Evolutionary conservation across 371 early-diverging fungal species (phyloP).

Genomic region (Actinomucor elegans): DNA sequence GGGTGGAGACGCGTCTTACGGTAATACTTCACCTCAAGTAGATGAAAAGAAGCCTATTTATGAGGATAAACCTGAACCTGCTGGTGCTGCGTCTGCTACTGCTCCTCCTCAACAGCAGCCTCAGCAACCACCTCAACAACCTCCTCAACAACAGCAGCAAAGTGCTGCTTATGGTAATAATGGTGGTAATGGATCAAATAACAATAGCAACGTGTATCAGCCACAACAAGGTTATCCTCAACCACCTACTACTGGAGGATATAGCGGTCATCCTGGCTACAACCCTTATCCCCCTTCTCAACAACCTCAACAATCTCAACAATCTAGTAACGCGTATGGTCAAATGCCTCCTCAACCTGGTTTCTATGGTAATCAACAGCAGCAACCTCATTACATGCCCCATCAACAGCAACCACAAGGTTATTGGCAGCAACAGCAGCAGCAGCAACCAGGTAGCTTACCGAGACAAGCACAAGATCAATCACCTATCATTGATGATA

Average conservation of each 20-base stretch:
- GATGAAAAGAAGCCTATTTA: constrained; percentile 16
- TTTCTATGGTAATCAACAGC: constrained; percentile 39
- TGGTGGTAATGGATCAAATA: constrained; percentile 12
- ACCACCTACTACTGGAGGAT: constrained; percentile 7
- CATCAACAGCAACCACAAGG: constrained; percentile 23
- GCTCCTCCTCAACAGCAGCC: constrained; percentile 3
- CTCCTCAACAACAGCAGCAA: constrained; percentile 6
- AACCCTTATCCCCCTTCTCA: constrained; percentile 13
- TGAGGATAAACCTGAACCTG: constrained; percentile 22
- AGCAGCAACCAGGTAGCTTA: constrained; percentile 3
- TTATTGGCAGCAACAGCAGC: constrained; percentile 19
- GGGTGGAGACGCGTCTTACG: constrained; percentile 31
- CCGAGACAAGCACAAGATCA: constrained; percentile 25
- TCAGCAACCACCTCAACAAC: constrained; percentile 5
- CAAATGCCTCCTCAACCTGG: constrained; percentile 34
- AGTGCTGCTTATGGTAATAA: background rate
- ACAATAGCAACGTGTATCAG: background rate
- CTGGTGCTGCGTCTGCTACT: background rate
- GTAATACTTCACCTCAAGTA: constrained; percentile 12
- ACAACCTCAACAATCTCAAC: constrained; percentile 29
- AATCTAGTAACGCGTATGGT: constrained; percentile 25
- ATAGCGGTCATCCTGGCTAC: constrained; percentile 26
- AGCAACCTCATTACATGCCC: constrained; percentile 39
- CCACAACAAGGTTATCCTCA: constrained; percentile 11
- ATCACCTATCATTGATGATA: constrained; percentile 24